Base-by-base conservation (phyloP, 768 basidiomycete genomes). In the Boletus huronensis region DNA sequence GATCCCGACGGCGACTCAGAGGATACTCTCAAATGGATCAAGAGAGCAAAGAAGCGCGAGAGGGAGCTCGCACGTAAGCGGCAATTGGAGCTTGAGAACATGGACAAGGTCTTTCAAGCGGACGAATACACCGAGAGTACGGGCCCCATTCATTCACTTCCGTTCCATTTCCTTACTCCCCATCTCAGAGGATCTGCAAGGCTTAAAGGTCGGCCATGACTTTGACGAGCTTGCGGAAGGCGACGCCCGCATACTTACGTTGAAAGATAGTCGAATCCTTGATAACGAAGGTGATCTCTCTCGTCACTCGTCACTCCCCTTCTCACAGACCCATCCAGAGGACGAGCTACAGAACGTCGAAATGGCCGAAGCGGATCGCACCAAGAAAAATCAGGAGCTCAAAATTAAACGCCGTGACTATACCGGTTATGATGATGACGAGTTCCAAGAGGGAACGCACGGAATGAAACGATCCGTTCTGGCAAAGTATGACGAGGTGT, bases 311-410 rank as follows among this genome's bases (percentile, higher is more conserved):
- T 19, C 3, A 1, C 35, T 46, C 23, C 23, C 19, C 51, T 39
- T 26, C 43, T 57, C 28, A 55, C 23, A 3, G 35, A 23, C 17
- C 31, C 26, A 40, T 52, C 11, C 60, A 96, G 97, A 99, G 87
- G 97, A 99, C 71, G 97, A 96, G 72, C 80, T 99, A 14, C 90
- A 97, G 74, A 98, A 99, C 61, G 78, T 97, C 51, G 93, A 97
- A 64, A 83, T 98, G 81, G 93, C 92, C 0, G 95, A 97, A 67
- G 84, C 82, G 48, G 93, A 95, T 61, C 82, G 82, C 21, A 82
- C 80, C 16, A 82, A 90, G 65, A 87, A 92, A 72, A 85, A 87
- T 34, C 75, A 84, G 47, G 90, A 94, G 41, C 73, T 90, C 46
- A 96, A 97, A 73, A 92, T 88, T 42, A 93, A 96, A 75, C 85